Evolutionary conservation across 768 basidiomycete species (phyloP).

Genomic region (Lanmaoa pseudosensibilis): DNA sequence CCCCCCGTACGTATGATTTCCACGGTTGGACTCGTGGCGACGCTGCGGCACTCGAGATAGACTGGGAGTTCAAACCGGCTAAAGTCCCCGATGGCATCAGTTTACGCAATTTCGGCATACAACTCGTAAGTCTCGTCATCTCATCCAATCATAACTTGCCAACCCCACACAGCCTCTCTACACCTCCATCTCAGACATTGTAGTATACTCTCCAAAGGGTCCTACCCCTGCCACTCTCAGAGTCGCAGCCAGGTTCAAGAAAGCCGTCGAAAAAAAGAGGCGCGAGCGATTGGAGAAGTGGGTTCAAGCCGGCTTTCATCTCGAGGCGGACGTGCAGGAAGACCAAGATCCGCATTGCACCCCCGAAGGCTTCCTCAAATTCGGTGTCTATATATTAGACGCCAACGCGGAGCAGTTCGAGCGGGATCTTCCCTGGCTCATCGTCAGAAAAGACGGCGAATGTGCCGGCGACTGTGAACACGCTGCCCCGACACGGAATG

Average conservation of each 20-base stretch:
- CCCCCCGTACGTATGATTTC: constrained; percentile 20
- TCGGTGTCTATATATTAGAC: constrained; percentile 33
- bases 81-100: constrained; percentile 81
- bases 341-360: constrained; percentile 25
- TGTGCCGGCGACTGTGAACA: constrained; percentile 25
- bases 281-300: constrained; percentile 42
- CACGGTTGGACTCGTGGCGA: constrained; percentile 21
- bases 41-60: constrained; percentile 21
- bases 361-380: constrained; percentile 30
- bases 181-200: constrained; percentile 85
- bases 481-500: not conserved
- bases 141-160: not conserved
- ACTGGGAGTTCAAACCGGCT: constrained; percentile 69
- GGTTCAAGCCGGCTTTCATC: constrained; percentile 20
- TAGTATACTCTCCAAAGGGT: constrained; percentile 81
- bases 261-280: constrained; percentile 60
- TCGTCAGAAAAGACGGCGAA: constrained; percentile 29
- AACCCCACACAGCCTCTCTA: constrained; percentile 66
- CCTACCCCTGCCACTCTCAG: constrained; percentile 50
- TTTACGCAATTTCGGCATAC: constrained; percentile 85
- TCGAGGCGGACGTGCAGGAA: not conserved
- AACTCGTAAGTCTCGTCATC: constrained; percentile 59
- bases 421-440: constrained; percentile 31
- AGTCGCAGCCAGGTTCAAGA: constrained; percentile 64
- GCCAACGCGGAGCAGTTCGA: constrained; percentile 27